phyloP scores from a whole-genome alignment of 345 rosid genomes.

The Acer campestre region DNA sequence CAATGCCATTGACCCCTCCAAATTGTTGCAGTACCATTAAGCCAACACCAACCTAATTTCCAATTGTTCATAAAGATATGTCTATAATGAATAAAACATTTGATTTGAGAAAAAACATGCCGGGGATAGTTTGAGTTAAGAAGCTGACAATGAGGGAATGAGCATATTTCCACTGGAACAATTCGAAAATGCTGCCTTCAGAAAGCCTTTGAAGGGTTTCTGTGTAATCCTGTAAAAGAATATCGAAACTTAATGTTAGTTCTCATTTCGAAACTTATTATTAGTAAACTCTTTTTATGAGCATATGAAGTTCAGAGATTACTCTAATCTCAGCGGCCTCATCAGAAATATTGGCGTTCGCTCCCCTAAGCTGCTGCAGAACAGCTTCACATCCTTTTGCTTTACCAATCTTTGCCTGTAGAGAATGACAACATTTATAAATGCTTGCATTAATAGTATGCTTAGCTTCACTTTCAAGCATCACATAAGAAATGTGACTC shows the following conservation, averaged over 20 bases:
- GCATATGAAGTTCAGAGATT: not conserved
- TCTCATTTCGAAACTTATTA: too few relatives aligned
- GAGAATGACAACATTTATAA: slow-evolving; percentile 5
- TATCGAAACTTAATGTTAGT: not conserved
- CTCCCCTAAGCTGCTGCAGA: slow-evolving; percentile 53
- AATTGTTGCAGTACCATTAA: slow-evolving; percentile 83
- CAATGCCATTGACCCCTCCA: slow-evolving; percentile 66
- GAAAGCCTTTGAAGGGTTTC: slow-evolving; percentile 37
- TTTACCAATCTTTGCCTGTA: slow-evolving; percentile 56
- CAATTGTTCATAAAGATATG: not conserved
- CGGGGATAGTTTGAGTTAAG: not conserved
- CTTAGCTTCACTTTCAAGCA: not conserved
- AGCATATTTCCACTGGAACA: slow-evolving; percentile 44
- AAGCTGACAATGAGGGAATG: slow-evolving; percentile 41
- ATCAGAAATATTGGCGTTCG: slow-evolving; percentile 45
- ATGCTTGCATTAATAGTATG: not conserved
- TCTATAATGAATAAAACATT: not conserved
- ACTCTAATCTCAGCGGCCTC: slow-evolving; percentile 68
- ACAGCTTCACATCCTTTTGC: slow-evolving; percentile 49
- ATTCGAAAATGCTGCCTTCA: slow-evolving; percentile 39
- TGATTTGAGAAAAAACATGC: not conserved
- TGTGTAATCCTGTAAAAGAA: slow-evolving; percentile 40
- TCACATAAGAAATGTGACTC: slow-evolving; percentile 12
- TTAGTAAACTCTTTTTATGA: too few relatives aligned
- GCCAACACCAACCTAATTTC: slow-evolving; percentile 61